Base-by-base conservation (phyloP, 1,139 yeast species). In the Insectozyma bohioensis region DNA sequence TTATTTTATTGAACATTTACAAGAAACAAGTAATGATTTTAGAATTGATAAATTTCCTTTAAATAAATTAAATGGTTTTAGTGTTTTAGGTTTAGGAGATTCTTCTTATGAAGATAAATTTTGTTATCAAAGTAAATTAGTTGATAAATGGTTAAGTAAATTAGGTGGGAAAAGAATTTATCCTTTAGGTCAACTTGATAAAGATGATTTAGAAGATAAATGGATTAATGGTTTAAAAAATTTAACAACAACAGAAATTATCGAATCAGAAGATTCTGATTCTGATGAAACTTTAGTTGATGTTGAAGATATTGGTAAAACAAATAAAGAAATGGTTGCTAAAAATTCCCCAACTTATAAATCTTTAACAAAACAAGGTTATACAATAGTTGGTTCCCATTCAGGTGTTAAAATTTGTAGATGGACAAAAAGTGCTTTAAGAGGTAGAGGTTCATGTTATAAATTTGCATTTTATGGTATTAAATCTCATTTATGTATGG, bases 331-430 rank as follows among this genome's bases (percentile, higher is more conserved):
- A 54, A 88, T 88, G 97, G 95, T 88, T 32, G 87, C 95, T 3
- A 75, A 82, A 44, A 80, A 84, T 45, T 85, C 96, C 1, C 97
- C 97, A 9, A 90, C 97, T 1, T 88, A 64, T 56, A 86, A 85
- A 42, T 80, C 95, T 12, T 67, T 88, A 33, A 88, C 96, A 2
- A 88, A 88, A 49, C 97, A 88, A 61, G 97, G 97, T 0, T 88
- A 88, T 49, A 84, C 95, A 0, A 79, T 88, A 42, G 95, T 88
- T 22, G 97, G 97, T 10, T 81, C 95, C 0, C 97, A 88, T 51
- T 86, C 95, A 0, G 97, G 97, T 20, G 97, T 88, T 30, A 88
- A 88, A 56, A 86, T 90, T 30, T 88, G 97, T 54, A 76, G 97
- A 51, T 88, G 97, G 97, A 88, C 97, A 4, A 90, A 90, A 54